phyloP scores from a whole-genome alignment of 305 asterid genomes.

The Solanum chacoense region DNA sequence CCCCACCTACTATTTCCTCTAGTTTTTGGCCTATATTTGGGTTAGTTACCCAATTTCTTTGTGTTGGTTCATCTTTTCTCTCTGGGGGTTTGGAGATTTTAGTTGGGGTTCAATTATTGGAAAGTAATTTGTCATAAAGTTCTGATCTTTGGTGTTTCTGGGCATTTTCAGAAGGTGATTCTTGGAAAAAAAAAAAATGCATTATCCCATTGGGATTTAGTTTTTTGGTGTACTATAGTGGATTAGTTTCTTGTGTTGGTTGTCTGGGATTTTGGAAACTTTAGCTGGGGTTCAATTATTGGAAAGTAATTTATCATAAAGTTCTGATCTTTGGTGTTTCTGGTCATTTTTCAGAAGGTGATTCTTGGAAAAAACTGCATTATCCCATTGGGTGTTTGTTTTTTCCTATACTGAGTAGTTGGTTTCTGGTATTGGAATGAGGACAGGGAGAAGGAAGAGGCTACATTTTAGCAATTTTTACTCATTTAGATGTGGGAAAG shows the following conservation, averaged over 20 bases:
- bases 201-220: not conserved
- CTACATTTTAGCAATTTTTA: constrained; percentile 68
- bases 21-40: constrained; percentile 10
- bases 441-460: constrained; percentile 37
- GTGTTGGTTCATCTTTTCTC: constrained; percentile 22
- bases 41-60: constrained; percentile 4
- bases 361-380: constrained; percentile 9
- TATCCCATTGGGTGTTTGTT: not conserved
- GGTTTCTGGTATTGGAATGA: constrained; percentile 14
- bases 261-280: constrained; percentile 12
- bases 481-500: constrained; percentile 59
- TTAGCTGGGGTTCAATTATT: not conserved
- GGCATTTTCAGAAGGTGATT: not conserved
- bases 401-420: not conserved
- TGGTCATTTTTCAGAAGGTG: not conserved
- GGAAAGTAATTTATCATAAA: constrained; percentile 11
- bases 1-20: constrained; percentile 1
- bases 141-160: constrained; percentile 15
- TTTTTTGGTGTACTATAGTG: not conserved
- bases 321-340: constrained; percentile 17
- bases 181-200: not conserved
- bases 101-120: not conserved
- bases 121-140: constrained; percentile 12
- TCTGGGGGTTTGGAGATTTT: constrained; percentile 17
- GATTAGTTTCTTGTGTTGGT: constrained; percentile 11